These are phyloP conservation scores for Pueraria montana DNA, from an alignment of 306 rosid species.

Conservation along the genomic window DNA sequence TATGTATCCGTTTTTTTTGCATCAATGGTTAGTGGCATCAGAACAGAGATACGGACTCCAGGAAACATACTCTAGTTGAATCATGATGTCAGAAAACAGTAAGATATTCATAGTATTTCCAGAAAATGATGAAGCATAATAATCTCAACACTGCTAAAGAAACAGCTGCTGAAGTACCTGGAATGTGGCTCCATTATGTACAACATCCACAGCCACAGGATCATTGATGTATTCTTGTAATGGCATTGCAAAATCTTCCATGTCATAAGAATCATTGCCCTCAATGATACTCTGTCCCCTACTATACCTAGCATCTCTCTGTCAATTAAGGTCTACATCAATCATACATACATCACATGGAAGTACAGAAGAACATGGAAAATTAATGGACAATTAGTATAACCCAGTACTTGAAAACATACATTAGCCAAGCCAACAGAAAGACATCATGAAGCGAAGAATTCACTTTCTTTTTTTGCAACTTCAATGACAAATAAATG, in stretches of 20 bases:
- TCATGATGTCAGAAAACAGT: conserved; percentile 17
- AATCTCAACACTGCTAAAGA: conserved; percentile 39
- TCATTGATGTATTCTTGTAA: conserved; percentile 77
- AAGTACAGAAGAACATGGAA: conserved; percentile 42
- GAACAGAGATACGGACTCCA: background rate
- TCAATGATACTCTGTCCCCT: conserved; percentile 45
- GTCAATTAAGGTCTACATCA: conserved; percentile 48
- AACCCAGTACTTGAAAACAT: conserved; percentile 9
- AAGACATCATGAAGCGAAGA: conserved; percentile 34
- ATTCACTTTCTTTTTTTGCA: conserved; percentile 30
- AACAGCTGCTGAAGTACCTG: conserved; percentile 70
- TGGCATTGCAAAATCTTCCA: conserved; percentile 87
- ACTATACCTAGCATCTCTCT: conserved; percentile 75
- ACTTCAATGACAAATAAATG: conserved; percentile 13
- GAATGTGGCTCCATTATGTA: conserved; percentile 96
- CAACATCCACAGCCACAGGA: conserved; percentile 76
- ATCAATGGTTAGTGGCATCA: background rate
- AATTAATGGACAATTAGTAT: conserved; percentile 29
- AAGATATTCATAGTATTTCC: conserved; percentile 13
- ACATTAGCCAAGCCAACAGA: conserved; percentile 33
- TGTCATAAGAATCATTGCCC: conserved; percentile 68
- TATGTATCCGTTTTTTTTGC: background rate
- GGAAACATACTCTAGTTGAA: conserved; percentile 8
- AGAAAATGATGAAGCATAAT: conserved; percentile 32
- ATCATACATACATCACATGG: conserved; percentile 35